Evolutionary conservation across 495 filamentous ascomycete species (phyloP).

Genomic region (Lophiotrema nucula): DNA sequence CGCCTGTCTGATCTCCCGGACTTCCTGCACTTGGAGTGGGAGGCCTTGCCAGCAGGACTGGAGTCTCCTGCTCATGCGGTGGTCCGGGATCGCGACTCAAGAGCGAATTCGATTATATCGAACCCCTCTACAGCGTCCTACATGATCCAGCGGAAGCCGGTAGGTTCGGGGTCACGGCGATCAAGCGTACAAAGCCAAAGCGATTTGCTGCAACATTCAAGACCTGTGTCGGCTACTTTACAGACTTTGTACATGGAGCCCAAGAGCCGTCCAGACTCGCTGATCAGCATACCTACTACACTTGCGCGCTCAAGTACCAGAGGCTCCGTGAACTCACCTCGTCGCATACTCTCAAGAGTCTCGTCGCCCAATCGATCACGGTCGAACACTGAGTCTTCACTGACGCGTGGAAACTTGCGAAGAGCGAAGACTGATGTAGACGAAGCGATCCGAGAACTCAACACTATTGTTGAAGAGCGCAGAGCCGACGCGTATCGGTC

Average conservation of each 20-base stretch:
- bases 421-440: constrained; percentile 33
- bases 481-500: constrained; percentile 30
- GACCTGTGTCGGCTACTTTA: constrained; percentile 12
- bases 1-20: constrained; percentile 63
- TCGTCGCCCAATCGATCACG: constrained; percentile 26
- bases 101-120: constrained; percentile 22
- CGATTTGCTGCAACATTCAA: constrained; percentile 9
- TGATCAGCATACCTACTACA: not conserved
- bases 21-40: constrained; percentile 36
- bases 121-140: constrained; percentile 24
- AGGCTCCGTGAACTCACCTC: constrained; percentile 1
- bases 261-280: constrained; percentile 17
- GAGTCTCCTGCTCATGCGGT: constrained; percentile 30
- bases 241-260: constrained; percentile 20
- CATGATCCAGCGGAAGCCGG: constrained; percentile 30
- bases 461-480: constrained; percentile 41
- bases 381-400: constrained; percentile 18
- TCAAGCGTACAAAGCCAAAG: constrained; percentile 17
- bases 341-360: constrained; percentile 16
- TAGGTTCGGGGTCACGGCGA: constrained; percentile 27
- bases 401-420: constrained; percentile 20
- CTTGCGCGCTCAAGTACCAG: constrained; percentile 20
- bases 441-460: constrained; percentile 39
- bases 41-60: constrained; percentile 21
- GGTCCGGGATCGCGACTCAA: constrained; percentile 18